Evolutionary conservation across 2,329 filamentous ascomycete genomes (phyloP), one percentile per base, ranked within the genome.

Genomic region (Fusarium floridanum): DNA sequence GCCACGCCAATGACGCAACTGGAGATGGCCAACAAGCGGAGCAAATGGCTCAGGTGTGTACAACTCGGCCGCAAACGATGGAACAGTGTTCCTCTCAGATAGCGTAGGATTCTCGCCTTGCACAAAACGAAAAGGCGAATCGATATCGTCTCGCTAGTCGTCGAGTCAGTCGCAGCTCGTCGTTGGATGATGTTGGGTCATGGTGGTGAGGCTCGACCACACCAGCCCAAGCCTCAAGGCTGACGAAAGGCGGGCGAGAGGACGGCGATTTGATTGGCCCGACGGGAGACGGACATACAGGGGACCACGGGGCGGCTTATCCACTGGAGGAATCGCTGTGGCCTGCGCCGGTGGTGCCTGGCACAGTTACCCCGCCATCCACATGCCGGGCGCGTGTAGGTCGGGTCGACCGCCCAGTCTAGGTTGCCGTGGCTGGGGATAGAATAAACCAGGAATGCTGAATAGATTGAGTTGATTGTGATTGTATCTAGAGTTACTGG

Each of bases 1-100:
- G 41, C 68, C 48, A 29, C 34, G 72, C 68, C 76, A 66, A 79
- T 79, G 77, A 79, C 77, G 77, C 77, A 79, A 73, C 74, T 41
- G 60, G 53, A 61, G 70, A 71, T 64, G 73, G 72, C 36, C 39
- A 75, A 50, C 70, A 48, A 61, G 65, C 48, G 66, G 63, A 70
- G 43, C 59, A 59, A 45, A 37, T 24, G 53, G 63, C n/a, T 57
- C 24, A 56, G 8, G 37, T 59, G 20, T 22, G 27, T 43, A 14
- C 22, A 41, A 55, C 50, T 55, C 50, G 50, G 50, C 27, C 27
- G 17, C 11, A 32, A 20, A 55, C 27, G 27, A n/a, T 55, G 6
- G 17, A 29, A 36, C n/a, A 53, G 17, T 11, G 11, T 16, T 37
- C 29, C n/a, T 6, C 14, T 29, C 36, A 32, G 6, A 55, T 24